Evolutionary conservation across 2,329 filamentous ascomycete genomes (phyloP), one percentile per base, ranked within the genome.

Genomic region (Fusarium marasasianum): DNA sequence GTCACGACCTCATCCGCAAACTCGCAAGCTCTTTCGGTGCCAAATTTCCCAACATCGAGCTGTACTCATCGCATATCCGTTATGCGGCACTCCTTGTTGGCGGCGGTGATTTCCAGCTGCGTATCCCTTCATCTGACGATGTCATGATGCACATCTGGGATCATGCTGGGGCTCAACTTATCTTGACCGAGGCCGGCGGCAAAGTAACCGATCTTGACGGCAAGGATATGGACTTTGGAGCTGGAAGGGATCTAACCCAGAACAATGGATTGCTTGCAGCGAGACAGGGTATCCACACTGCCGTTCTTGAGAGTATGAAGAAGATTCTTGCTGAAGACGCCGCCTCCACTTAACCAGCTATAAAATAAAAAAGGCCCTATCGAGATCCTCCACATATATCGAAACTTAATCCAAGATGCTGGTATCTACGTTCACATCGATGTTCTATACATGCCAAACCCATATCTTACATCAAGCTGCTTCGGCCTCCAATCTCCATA

Each of bases 401-500:
- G 14, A 44, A 33, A 50, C 24, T 41, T 47, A 18, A 62, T 38
- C 20, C 29, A 45, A 41, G 38, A 40, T 44, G 33, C 54, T 45
- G 38, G 38, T 38, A 45, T 66, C 33, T 71, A 47, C n/a, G 41
- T 50, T 33, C 24, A 58, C 48, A 41, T 51, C 35, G 40, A 63
- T 53, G 38, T 71, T 55, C 38, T 41, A 48, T 37, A 67, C 53
- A 18, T 51, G 57, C 26, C 41, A 65, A 51, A 29, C 26, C 37
- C 35, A 58, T 72, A 68, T 70, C 60, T 79, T 83, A 98, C 96
- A 98, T 98, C 83, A 99, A 86, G 83, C 95, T 98, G 77, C 93
- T 96, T 80, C 96, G 87, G 20, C 95, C 96, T 13, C 96, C 96
- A 83, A 99, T 91, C 83, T 98, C 96, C 82, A 92, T 97, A 64